These are phyloP conservation scores for Linanthus parryae DNA, from an alignment of 148 eudicot species.

Conservation along the genomic window DNA sequence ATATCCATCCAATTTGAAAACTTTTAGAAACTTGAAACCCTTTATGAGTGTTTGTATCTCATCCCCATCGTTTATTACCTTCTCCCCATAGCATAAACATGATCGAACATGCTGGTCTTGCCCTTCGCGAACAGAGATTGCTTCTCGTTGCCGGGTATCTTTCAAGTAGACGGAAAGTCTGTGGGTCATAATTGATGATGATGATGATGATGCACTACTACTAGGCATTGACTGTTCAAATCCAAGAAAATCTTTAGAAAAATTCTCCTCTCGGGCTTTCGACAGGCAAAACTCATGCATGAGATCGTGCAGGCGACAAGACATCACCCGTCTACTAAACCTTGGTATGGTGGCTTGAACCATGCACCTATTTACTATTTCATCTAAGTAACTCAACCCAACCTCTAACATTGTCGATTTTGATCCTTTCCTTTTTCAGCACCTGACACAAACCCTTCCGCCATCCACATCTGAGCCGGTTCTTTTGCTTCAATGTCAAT, in stretches of 20 bases:
- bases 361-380: slow-evolving; percentile 26
- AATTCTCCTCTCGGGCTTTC: slow-evolving; percentile 18
- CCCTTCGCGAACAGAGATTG: not conserved
- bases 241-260: slow-evolving; percentile 4
- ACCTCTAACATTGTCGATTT: slow-evolving; percentile 10
- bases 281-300: slow-evolving; percentile 14
- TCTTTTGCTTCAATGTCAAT: slow-evolving; percentile 15
- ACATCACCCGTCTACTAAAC: not conserved
- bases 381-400: slow-evolving; percentile 19
- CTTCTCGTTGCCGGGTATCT: too few species aligned
- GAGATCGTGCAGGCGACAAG: slow-evolving; percentile 20
- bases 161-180: too few species aligned
- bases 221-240: not conserved
- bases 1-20: not conserved
- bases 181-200: not conserved
- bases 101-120: slow-evolving; percentile 7
- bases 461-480: slow-evolving; percentile 23
- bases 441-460: slow-evolving; percentile 22
- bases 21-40: not conserved
- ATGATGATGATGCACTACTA: not conserved
- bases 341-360: slow-evolving; percentile 24
- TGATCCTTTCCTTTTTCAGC: not conserved
- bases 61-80: not conserved
- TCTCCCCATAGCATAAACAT: slow-evolving; percentile 2
- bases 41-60: not conserved